Evolutionary conservation across 2,329 filamentous ascomycete species (phyloP).

Genomic region (Fusarium euwallaceae): DNA sequence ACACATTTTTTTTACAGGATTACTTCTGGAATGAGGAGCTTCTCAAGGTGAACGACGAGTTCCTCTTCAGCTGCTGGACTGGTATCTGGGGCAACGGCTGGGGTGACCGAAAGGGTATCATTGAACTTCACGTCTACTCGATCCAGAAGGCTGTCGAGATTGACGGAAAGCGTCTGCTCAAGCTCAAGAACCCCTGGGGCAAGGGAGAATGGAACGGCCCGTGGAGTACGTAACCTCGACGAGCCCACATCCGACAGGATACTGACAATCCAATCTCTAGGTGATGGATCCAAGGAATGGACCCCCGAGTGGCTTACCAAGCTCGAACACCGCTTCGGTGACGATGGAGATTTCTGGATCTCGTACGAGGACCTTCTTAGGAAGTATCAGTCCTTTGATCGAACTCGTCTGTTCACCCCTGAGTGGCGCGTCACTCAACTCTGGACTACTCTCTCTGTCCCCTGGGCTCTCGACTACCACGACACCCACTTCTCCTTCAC

Average conservation of each 20-base stretch:
- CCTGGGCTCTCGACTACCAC: constrained; percentile 69
- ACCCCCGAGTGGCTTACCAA: constrained; percentile 82
- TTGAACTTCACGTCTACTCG: constrained; percentile 72
- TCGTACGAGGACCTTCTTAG: constrained; percentile 70
- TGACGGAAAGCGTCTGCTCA: constrained; percentile 71
- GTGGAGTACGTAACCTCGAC: constrained; percentile 67
- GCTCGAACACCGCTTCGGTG: constrained; percentile 80
- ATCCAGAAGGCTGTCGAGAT: constrained; percentile 70
- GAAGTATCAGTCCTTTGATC: constrained; percentile 70
- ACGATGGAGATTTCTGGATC: constrained; percentile 78
- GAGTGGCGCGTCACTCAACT: constrained; percentile 65
- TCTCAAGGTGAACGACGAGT: constrained; percentile 82
- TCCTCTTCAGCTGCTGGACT: constrained; percentile 74
- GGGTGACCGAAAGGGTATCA: constrained; percentile 66
- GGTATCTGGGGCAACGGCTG: constrained; percentile 52
- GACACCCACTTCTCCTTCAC: constrained; percentile 66
- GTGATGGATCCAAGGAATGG: constrained; percentile 87
- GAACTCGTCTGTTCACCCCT: constrained; percentile 68
- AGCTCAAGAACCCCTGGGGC: constrained; percentile 84
- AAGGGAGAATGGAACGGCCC: constrained; percentile 84
- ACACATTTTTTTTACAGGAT: constrained; percentile 41
- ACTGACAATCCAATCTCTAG: constrained; percentile 46
- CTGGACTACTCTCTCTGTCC: constrained; percentile 66
- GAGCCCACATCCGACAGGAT: rapidly evolving
- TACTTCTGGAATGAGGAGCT: constrained; percentile 84